These are phyloP conservation scores for Peltaster fructicola DNA, from an alignment of 2,329 filamentous ascomycete genomes.

Conservation along the genomic window DNA sequence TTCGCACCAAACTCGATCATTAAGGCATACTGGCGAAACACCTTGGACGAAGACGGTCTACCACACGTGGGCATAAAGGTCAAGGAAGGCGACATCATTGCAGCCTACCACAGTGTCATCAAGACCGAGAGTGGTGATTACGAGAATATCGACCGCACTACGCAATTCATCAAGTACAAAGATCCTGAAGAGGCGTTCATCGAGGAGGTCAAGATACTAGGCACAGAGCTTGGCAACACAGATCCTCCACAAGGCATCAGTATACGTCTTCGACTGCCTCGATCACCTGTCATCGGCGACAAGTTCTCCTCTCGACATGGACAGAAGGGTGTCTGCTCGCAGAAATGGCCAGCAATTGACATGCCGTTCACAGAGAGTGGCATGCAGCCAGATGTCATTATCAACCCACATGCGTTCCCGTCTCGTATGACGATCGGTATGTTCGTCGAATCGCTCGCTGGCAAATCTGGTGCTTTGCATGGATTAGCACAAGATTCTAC, in stretches of 20 bases:
- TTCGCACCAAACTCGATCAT: conserved; percentile 66
- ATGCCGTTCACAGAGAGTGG: conserved; percentile 96
- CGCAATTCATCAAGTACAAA: conserved; percentile 87
- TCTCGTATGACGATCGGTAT: conserved; percentile 99
- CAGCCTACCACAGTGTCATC: conserved; percentile 76
- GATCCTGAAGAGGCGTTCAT: conserved; percentile 75
- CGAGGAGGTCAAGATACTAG: conserved; percentile 82
- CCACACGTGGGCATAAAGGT: conserved; percentile 65
- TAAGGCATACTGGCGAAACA: conserved; percentile 49
- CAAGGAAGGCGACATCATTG: conserved; percentile 65
- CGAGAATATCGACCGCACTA: conserved; percentile 70
- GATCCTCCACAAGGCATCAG: conserved; percentile 78
- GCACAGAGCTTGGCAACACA: conserved; percentile 64
- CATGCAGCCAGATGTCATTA: conserved; percentile 94
- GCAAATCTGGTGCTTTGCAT: conserved; percentile 85
- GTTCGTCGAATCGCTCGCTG: conserved; percentile 93
- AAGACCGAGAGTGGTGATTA: conserved; percentile 59
- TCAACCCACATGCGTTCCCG: conserved; percentile 98
- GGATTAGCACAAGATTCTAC: conserved; percentile 92
- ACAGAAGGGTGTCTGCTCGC: conserved; percentile 91
- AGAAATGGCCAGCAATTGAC: conserved; percentile 84
- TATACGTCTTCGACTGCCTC: conserved; percentile 81
- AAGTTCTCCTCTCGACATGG: conserved; percentile 98
- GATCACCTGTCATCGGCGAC: conserved; percentile 85
- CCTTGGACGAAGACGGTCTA: conserved; percentile 74